These are phyloP conservation scores for Paramecium sexaurelia DNA, from an alignment of 73 alveolate genomes.

Conservation along the genomic window DNA sequence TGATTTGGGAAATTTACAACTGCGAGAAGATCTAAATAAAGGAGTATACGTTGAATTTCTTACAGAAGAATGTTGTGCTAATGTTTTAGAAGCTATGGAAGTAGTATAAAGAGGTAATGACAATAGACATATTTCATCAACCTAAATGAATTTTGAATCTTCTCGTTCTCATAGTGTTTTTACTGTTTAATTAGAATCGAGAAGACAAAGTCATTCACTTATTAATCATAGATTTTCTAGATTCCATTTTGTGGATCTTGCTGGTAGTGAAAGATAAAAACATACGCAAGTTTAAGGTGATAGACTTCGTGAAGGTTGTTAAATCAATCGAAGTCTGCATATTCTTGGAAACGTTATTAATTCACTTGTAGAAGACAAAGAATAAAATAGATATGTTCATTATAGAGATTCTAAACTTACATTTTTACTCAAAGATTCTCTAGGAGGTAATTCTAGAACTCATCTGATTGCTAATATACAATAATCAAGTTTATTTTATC, in stretches of 20 bases:
- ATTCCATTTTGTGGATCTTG: constrained; percentile 97
- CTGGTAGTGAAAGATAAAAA: constrained; percentile 97
- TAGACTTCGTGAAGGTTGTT: constrained; percentile 94
- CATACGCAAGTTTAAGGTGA: constrained; percentile 90
- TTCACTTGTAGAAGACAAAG: constrained; percentile 62
- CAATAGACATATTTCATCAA: constrained; percentile 90
- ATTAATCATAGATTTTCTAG: constrained; percentile 87
- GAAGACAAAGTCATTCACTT: constrained; percentile 12
- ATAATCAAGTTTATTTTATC: constrained; percentile 67
- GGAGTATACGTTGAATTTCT: constrained; percentile 83
- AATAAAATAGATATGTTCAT: constrained; percentile 68
- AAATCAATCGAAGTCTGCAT: constrained; percentile 91
- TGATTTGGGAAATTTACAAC: constrained; percentile 69
- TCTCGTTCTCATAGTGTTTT: constrained; percentile 97
- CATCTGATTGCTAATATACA: constrained; percentile 79
- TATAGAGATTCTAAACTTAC: constrained; percentile 84
- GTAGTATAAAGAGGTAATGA: constrained; percentile 88
- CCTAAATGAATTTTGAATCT: constrained; percentile 90
- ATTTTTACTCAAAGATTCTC: constrained; percentile 76
- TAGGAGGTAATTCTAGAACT: constrained; percentile 77
- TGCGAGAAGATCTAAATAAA: constrained; percentile 85
- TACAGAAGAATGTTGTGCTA: constrained; percentile 80
- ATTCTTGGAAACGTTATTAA: constrained; percentile 92
- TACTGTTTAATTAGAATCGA: constrained; percentile 86
- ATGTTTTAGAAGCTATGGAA: constrained; percentile 84